phyloP scores from a whole-genome alignment of 1,284 basidiomycete species.

The Puccinia sorghi region DNA sequence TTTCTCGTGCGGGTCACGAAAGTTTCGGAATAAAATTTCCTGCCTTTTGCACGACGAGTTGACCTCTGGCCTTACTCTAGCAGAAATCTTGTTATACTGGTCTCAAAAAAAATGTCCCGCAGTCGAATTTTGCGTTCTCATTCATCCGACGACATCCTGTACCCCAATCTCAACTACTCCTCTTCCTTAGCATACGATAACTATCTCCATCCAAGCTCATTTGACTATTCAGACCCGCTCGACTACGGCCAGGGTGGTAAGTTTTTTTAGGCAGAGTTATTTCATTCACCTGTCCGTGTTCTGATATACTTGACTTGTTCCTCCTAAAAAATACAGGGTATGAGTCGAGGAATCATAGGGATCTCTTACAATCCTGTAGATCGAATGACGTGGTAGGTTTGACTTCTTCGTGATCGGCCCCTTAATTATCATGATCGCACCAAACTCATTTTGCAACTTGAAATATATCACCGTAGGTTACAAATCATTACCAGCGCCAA shows the following conservation, averaged over 20 bases:
- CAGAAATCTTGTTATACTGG: neutral
- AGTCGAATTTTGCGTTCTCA: constrained; percentile 7
- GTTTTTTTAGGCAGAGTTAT: neutral
- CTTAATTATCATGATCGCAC: neutral
- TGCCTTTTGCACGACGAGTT: neutral
- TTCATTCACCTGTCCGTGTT: neutral
- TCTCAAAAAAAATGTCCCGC: neutral
- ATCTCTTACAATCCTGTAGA: neutral
- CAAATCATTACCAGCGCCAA: constrained; percentile 5
- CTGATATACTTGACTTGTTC: neutral
- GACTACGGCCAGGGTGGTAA: constrained; percentile 1
- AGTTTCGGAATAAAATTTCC: neutral
- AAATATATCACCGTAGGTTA: neutral
- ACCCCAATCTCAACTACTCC: neutral
- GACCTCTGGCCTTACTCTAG: neutral
- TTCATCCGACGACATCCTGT: neutral
- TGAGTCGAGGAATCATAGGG: neutral
- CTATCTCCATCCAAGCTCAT: neutral
- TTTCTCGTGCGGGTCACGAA: constrained; percentile 6
- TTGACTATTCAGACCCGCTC: neutral
- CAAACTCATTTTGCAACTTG: neutral
- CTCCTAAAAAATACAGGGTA: neutral
- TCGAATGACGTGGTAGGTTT: neutral
- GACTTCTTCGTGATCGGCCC: neutral
- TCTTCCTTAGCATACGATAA: neutral